Percentiles rank a stretch among this genome's conserved stretches.
These are phyloP conservation scores for Penicillium fuscoglaucum DNA, from an alignment of 2,329 filamentous ascomycete species.

Conservation along the genomic window DNA sequence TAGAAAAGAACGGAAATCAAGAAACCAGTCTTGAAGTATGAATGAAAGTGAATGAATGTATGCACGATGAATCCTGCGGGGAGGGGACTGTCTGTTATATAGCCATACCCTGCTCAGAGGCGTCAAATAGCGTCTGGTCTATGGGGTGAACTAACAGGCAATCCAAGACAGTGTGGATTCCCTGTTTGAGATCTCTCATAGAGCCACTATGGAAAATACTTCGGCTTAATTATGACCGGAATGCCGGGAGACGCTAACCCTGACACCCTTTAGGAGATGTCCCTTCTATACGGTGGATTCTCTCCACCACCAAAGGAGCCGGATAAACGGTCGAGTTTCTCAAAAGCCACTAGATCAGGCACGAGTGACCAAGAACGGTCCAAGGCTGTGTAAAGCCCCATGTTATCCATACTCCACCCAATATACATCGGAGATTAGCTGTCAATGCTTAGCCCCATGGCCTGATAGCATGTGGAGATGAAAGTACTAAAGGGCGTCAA, in stretches of 20 bases:
- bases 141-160: constrained; percentile 3
- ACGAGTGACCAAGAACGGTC: constrained; percentile 7
- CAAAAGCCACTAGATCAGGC: constrained; percentile 9
- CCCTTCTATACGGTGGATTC: constrained; percentile 10
- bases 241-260: constrained; percentile 8
- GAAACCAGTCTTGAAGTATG: constrained; percentile 27
- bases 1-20: constrained; percentile 22
- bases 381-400: constrained; percentile 7
- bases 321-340: constrained; percentile 3
- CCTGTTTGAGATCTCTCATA: constrained; percentile 6
- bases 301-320: constrained; percentile 4
- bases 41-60: constrained; percentile 20
- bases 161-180: constrained; percentile 21
- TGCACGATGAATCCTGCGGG: neutral
- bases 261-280: neutral
- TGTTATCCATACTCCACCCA: constrained; percentile 6
- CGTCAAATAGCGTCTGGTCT: constrained; percentile 8
- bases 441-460: neutral
- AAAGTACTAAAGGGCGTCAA: constrained; percentile 3
- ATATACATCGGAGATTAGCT: constrained; percentile 2
- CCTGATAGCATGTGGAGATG: constrained; percentile 7
- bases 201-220: neutral
- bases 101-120: constrained; percentile 4
- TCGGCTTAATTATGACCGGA: constrained; percentile 8
- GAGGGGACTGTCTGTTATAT: constrained; percentile 9